Base-by-base conservation (phyloP, 1,284 basidiomycete genomes). In the Sanghuangporus weigelae region DNA sequence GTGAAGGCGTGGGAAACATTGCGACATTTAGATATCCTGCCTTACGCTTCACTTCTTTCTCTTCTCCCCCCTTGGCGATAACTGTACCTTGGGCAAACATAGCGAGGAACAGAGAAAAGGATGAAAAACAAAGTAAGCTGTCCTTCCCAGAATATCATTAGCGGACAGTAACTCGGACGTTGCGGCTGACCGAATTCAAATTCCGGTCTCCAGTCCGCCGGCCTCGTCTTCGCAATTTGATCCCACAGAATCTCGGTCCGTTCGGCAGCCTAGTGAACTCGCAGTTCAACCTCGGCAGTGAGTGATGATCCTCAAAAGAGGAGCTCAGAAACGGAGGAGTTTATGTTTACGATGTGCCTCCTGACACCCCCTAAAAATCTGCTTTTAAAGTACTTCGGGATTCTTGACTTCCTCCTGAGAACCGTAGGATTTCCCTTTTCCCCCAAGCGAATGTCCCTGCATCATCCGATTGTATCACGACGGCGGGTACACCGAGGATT, bases 301-400 rank as follows among this genome's bases (percentile, higher is more conserved):
- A n/a, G n/a, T 54, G 53, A 54, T 54, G 53, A 54, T 54, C 53
- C 53, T 54, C 53, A 16, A 38, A 46, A 54, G 19, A 19, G 26
- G 53, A 3, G 36, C 3, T 7, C 7, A n/a, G 36, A 54, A 54
- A 54, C 31, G 53, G 31, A 54, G 53, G 7, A 38, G 50, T 51
- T 51, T 53, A 53, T 14, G 31, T 7, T 54, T n/a, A 35, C 16
- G 5, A 14, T 38, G 16, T 35, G 14, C 53, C 53, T 54, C 51
- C 53, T 26, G 53, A 54, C 53, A 54, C 53, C 36, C 53, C 53
- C 23, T n/a, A 16, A n/a, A 39, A 11, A 35, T 35, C 38, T n/a
- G 16, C 26, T 38, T 36, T 38, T 16, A 54, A 54, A 7, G 53
- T 10, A 31, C 36, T 36, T 21, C 53, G 16, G 53, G 53, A 54